Percentiles rank a stretch among this genome's conserved stretches.
These are phyloP conservation scores for Fusarium austroafricanum DNA, from an alignment of 2,329 filamentous ascomycete species.

Conservation along the genomic window DNA sequence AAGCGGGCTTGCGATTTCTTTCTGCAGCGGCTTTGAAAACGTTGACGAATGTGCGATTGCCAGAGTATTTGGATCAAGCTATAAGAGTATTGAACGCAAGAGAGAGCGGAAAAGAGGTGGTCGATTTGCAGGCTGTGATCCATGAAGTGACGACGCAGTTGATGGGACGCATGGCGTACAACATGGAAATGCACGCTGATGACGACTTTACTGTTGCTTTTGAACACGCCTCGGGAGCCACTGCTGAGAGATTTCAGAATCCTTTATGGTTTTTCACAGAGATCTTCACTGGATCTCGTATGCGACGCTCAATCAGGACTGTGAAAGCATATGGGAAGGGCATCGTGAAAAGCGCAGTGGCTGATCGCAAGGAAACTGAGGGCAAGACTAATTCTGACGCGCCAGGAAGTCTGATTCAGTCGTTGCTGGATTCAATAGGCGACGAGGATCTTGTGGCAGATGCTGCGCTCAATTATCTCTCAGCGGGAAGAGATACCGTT, in stretches of 20 bases:
- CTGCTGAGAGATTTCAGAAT: slow-evolving; percentile 73
- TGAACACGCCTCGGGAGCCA: slow-evolving; percentile 70
- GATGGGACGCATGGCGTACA: slow-evolving; percentile 76
- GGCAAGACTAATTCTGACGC: slow-evolving; percentile 42
- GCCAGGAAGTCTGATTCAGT: slow-evolving; percentile 69
- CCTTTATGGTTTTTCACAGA: slow-evolving; percentile 72
- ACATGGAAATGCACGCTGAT: slow-evolving; percentile 73
- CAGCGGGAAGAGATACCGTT: slow-evolving; percentile 72
- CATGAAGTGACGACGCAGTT: slow-evolving; percentile 73
- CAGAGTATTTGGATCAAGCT: slow-evolving; percentile 61
- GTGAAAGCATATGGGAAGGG: slow-evolving; percentile 67
- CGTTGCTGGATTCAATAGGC: slow-evolving; percentile 66
- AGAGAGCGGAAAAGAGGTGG: slow-evolving; percentile 43
- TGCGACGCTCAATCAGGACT: slow-evolving; percentile 61
- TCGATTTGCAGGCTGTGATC: slow-evolving; percentile 70
- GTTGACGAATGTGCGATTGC: slow-evolving; percentile 68
- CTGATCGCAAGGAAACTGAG: slow-evolving; percentile 44
- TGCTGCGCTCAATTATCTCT: slow-evolving; percentile 74
- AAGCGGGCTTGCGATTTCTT: slow-evolving; percentile 70
- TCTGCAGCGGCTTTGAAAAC: slow-evolving; percentile 67
- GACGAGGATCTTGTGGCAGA: slow-evolving; percentile 69
- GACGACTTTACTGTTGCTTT: slow-evolving; percentile 71
- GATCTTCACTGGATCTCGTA: slow-evolving; percentile 56
- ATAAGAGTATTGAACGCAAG: slow-evolving; percentile 53
- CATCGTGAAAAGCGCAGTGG: slow-evolving; percentile 67